Conservation (phyloP, 2,329 filamentous ascomycete genomes). For the Aspergillus caelatus region DNA sequence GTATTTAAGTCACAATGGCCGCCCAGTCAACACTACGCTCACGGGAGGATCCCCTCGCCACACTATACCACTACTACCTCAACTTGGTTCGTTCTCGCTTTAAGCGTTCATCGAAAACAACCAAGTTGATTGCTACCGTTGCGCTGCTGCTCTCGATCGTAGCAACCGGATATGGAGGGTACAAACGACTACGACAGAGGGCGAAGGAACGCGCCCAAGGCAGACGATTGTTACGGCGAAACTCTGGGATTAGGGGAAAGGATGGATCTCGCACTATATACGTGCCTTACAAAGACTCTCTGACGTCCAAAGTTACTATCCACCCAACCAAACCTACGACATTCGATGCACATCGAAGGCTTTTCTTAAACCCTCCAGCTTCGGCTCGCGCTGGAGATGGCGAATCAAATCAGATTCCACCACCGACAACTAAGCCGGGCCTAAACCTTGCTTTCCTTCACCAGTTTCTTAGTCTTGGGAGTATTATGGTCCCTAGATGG, state of each 20-base stretch:
- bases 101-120: conserved; percentile 67
- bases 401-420: conserved; percentile 68
- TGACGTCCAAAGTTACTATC: conserved; percentile 87
- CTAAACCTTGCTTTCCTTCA: conserved; percentile 95
- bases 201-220: conserved; percentile 82
- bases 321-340: conserved; percentile 87
- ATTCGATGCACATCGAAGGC: conserved; percentile 90
- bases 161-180: conserved; percentile 75
- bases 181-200: conserved; percentile 72
- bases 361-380: conserved; percentile 89
- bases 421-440: conserved; percentile 87
- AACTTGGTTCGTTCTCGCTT: conserved; percentile 55
- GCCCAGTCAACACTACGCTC: conserved; percentile 80
- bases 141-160: conserved; percentile 78
- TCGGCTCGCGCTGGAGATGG: conserved; percentile 76
- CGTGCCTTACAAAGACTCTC: conserved; percentile 78
- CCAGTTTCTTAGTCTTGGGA: conserved; percentile 92
- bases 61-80: conserved; percentile 58
- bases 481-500: conserved; percentile 97
- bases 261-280: conserved; percentile 95
- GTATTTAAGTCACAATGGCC: conserved; percentile 62
- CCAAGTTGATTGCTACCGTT: conserved; percentile 75
- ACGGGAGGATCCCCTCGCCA: conserved; percentile 67
- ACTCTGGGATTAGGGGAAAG: conserved; percentile 90
- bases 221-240: conserved; percentile 78